A percentile compares a stretch with the other conserved stretches of the same genome.
Evolutionary conservation across 192 early-diverging fungal species (phyloP).

Genomic region (Coemansia reversa): DNA sequence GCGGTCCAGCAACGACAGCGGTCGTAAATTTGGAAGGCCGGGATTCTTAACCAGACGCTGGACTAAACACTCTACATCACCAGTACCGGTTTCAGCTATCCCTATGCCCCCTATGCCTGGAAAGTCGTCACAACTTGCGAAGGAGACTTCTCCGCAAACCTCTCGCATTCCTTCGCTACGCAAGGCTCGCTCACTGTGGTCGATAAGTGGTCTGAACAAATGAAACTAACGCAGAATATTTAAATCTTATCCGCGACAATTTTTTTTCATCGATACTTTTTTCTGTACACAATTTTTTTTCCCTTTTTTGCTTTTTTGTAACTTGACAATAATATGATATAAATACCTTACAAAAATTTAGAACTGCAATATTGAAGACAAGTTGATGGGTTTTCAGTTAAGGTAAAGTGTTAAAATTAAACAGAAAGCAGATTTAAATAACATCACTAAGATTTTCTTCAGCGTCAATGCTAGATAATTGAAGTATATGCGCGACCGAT

Average conservation of each 20-base stretch:
- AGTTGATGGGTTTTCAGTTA: too few relatives aligned
- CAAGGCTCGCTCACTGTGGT: conserved; percentile 41
- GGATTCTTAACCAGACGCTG: conserved; percentile 21
- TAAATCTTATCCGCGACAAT: neutral
- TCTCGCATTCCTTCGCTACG: conserved; percentile 32
- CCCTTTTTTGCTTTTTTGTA: conserved; percentile 4
- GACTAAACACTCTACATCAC: conserved; percentile 10
- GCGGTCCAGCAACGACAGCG: conserved; percentile 12
- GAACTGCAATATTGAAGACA: too few relatives aligned
- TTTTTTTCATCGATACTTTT: conserved; percentile 5
- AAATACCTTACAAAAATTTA: neutral
- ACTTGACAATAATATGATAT: too few relatives aligned
- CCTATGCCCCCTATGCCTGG: conserved; percentile 25
- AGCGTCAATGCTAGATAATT: too few relatives aligned
- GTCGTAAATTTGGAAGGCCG: conserved; percentile 17
- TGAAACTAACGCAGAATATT: too few relatives aligned
- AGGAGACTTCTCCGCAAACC: conserved; percentile 4
- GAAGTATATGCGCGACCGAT: too few relatives aligned
- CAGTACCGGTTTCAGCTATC: conserved; percentile 26
- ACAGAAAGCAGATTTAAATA: too few relatives aligned
- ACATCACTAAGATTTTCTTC: too few relatives aligned
- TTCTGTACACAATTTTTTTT: neutral
- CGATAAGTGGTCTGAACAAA: conserved; percentile 17
- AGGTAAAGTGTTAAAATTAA: too few relatives aligned
- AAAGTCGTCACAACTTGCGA: neutral